A percentile compares a stretch with the other conserved stretches of the same genome.
These are phyloP conservation scores for Chaetomiaceae sp. DNA, from an alignment of 2,329 filamentous ascomycete species.

Conservation along the genomic window DNA sequence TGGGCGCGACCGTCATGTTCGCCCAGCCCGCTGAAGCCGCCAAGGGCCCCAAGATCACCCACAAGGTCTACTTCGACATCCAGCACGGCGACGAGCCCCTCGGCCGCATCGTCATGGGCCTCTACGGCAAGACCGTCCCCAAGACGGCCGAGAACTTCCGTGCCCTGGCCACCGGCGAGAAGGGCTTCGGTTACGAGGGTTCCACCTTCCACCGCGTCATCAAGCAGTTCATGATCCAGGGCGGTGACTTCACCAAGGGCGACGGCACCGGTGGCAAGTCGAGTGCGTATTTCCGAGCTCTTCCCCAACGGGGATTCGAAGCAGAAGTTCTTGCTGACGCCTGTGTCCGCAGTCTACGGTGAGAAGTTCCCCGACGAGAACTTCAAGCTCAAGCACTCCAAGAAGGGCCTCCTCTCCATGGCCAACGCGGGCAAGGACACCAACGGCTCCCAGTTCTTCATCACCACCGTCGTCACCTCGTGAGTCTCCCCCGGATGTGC, in stretches of 20 bases:
- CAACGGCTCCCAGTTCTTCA: constrained; percentile 89
- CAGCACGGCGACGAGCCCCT: constrained; percentile 68
- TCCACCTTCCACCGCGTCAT: constrained; percentile 87
- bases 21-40: constrained; percentile 67
- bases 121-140: constrained; percentile 84
- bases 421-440: constrained; percentile 81
- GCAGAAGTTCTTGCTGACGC: constrained; percentile 1
- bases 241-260: constrained; percentile 79
- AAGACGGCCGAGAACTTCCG: constrained; percentile 72
- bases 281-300: constrained; percentile 48
- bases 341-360: constrained; percentile 62
- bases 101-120: constrained; percentile 73
- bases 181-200: constrained; percentile 78
- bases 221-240: constrained; percentile 89
- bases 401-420: constrained; percentile 80
- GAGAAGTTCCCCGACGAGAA: constrained; percentile 83
- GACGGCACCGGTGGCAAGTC: constrained; percentile 84
- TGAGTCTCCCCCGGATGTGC: constrained; percentile 39
- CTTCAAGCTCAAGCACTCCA: constrained; percentile 92
- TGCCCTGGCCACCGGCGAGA: constrained; percentile 77
- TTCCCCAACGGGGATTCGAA: neutral
- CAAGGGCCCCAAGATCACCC: constrained; percentile 91
- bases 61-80: constrained; percentile 91
- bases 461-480: constrained; percentile 76
- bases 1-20: constrained; percentile 71